Conservation (phyloP, 1,284 basidiomycete species). For the Ustilago bromivora region DNA sequence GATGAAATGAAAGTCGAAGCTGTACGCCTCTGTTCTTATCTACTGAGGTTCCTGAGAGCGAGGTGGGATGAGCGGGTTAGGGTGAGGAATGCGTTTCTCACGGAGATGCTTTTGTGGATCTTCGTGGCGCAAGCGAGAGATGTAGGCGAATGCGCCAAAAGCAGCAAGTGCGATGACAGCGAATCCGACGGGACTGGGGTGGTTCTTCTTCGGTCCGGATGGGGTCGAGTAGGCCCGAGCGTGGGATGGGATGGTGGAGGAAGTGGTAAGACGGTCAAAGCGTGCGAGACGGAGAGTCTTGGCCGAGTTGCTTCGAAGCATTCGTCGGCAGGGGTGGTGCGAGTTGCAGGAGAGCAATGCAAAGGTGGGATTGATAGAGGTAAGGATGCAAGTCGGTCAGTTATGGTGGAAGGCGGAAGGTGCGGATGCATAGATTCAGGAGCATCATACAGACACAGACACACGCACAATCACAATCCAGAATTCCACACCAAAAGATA, state of each 20-base stretch:
- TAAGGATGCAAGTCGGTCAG: neutral
- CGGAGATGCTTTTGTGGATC: constrained; percentile 56
- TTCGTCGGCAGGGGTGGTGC: constrained; percentile 13
- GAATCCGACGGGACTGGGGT: constrained; percentile 62
- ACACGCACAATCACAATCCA: neutral
- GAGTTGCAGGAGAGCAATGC: neutral
- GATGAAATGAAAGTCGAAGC: constrained; percentile 2
- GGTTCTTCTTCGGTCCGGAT: constrained; percentile 36
- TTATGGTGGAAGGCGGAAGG: neutral
- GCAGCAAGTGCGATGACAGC: constrained; percentile 50
- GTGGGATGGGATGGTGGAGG: neutral
- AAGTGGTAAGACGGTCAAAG: constrained; percentile 32
- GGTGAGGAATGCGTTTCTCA: constrained; percentile 61
- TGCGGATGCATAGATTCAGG: neutral
- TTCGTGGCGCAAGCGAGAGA: constrained; percentile 51
- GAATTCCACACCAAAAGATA: constrained; percentile 1
- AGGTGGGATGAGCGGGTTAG: constrained; percentile 65
- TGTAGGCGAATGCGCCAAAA: constrained; percentile 61
- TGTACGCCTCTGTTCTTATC: neutral
- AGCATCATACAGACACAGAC: neutral
- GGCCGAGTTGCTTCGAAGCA: constrained; percentile 28
- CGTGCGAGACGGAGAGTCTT: constrained; percentile 28
- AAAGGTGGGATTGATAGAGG: neutral
- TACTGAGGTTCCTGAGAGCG: constrained; percentile 51
- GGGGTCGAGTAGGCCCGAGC: constrained; percentile 24